These are phyloP conservation scores for Williopsis jadinii DNA, from an alignment of 1,139 yeast species.

Conservation along the genomic window DNA sequence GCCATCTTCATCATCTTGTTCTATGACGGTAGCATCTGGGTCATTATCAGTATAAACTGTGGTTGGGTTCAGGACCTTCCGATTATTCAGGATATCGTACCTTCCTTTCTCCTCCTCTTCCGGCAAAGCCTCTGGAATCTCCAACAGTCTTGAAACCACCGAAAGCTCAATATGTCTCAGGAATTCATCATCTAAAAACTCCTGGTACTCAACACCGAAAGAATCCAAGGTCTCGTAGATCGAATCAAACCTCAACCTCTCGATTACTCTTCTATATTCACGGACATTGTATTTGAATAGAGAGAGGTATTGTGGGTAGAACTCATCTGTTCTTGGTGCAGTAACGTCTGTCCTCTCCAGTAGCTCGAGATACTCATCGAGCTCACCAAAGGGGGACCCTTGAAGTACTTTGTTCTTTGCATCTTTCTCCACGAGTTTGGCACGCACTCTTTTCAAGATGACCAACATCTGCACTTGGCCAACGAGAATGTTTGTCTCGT, in stretches of 20 bases:
- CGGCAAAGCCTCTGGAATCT: constrained; percentile 42
- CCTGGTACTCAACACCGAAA: constrained; percentile 21
- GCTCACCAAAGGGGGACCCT: constrained; percentile 17
- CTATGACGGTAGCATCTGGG: too few relatives aligned
- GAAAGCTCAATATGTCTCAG: constrained; percentile 37
- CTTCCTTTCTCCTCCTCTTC: constrained; percentile 1
- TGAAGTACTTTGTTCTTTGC: constrained; percentile 4
- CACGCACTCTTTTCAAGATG: constrained; percentile 22
- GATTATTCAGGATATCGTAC: too few relatives aligned
- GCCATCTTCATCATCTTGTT: constrained; percentile 3
- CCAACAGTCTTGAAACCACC: constrained; percentile 51
- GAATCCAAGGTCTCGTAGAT: constrained; percentile 12
- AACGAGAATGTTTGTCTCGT: constrained; percentile 21
- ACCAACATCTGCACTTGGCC: constrained; percentile 18
- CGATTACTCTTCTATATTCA: constrained; percentile 13
- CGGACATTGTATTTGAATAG: constrained; percentile 18
- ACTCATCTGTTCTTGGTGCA: constrained; percentile 23
- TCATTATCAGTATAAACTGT: too few relatives aligned
- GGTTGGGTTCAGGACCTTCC: too few relatives aligned
- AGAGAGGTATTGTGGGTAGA: constrained; percentile 8
- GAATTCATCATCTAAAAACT: constrained; percentile 9
- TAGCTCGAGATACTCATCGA: constrained; percentile 23
- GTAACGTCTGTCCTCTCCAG: constrained; percentile 18
- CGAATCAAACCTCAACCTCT: constrained; percentile 17
- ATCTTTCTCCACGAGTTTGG: constrained; percentile 2